phyloP scores from a whole-genome alignment of 1,284 basidiomycete genomes.

The Heterobasidion irregulare region DNA sequence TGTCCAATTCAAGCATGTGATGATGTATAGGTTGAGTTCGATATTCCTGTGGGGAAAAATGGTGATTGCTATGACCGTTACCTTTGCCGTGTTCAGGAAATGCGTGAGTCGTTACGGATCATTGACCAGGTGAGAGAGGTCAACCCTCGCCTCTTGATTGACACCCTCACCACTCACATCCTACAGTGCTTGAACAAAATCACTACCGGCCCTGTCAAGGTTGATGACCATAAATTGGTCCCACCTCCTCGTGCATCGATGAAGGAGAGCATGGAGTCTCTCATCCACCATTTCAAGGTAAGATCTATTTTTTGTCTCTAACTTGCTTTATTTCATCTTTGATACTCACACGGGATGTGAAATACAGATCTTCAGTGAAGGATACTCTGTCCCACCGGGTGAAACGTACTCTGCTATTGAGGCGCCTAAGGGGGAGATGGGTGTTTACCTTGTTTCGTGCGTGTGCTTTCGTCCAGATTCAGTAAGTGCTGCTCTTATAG shows the following conservation, averaged over 20 bases:
- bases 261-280: slow-evolving; percentile 98
- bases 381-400: slow-evolving; percentile 94
- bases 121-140: slow-evolving; percentile 56
- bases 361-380: slow-evolving; percentile 86
- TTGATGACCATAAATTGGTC: slow-evolving; percentile 96
- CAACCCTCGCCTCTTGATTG: not conserved
- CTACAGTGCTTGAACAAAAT: slow-evolving; percentile 93
- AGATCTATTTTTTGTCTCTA: slow-evolving; percentile 4
- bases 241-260: slow-evolving; percentile 96
- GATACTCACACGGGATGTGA: not conserved
- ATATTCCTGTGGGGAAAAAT: slow-evolving; percentile 92
- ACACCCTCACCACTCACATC: not conserved
- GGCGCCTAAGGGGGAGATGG: slow-evolving; percentile 99
- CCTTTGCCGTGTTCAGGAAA: slow-evolving; percentile 96
- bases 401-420: slow-evolving; percentile 98
- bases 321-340: not conserved
- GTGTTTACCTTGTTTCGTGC: slow-evolving; percentile 87
- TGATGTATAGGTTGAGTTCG: slow-evolving; percentile 77
- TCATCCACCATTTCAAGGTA: slow-evolving; percentile 98
- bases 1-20: not conserved
- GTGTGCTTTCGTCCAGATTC: slow-evolving; percentile 17
- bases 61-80: slow-evolving; percentile 98
- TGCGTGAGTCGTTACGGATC: slow-evolving; percentile 91
- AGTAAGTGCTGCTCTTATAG: not conserved
- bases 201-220: slow-evolving; percentile 87